Evolutionary conservation across 768 basidiomycete genomes (phyloP), one percentile per base, ranked within the genome.

Genomic region (Suillus cothurnatus): DNA sequence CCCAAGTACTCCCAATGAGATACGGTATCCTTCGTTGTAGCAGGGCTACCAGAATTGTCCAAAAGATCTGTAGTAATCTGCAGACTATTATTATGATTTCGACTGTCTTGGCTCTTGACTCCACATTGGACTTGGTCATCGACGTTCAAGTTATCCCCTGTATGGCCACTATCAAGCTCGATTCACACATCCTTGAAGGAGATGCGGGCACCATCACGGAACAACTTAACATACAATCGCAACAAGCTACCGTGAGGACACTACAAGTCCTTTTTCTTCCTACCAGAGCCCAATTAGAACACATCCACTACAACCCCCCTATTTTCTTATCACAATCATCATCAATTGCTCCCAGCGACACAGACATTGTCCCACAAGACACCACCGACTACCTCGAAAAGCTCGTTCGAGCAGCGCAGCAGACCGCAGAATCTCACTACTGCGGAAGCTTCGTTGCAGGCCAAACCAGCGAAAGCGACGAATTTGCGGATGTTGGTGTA

Each of bases 391-490:
- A 67, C 45, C 56, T 72, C 64, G 56, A 21, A 11, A 60, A 73
- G 17, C 78, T 88, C 59, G 81, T 80, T 5, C 66, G 71, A 17
- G 70, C 74, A 43, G 83, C 83, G 14, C 77, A 81, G 59, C 69
- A 67, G 2, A 74, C 81, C 2, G 84, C 86, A 4, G 73, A 70
- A 32, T 73, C 78, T 3, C 74, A 79, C 12, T 72, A 77, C 14
- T 83, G 80, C 69, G 82, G 84, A n/a, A 87, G 85, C 69, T 74
- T 88, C 53, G 78, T 88, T 15, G 83, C 81, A 0, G 86, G 87
- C 3, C 78, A 78, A 38, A 72, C 77, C n/a, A 86, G 81, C 67
- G 87, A 89, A 68, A 82, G 81, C 68, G 86, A 87, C 66, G 86
- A 88, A 56, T 84, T 78, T 49, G 81, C 81, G 6, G 86, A 88